Evolutionary conservation across 2,329 filamentous ascomycete genomes (phyloP), one percentile per base, ranked within the genome.

Genomic region (Emergomyces orientalis): DNA sequence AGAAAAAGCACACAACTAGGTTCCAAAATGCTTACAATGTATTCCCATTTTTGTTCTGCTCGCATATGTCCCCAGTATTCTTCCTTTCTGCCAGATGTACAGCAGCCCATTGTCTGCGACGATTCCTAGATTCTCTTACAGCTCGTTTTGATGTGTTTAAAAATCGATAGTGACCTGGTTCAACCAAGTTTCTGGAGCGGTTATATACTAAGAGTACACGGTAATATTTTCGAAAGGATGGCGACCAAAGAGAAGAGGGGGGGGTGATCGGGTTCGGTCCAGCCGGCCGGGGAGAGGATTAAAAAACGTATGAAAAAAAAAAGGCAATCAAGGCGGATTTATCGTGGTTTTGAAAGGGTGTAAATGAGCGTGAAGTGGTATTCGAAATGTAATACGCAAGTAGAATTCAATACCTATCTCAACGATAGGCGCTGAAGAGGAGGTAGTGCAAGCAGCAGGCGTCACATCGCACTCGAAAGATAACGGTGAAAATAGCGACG

Each of bases 11-110:
- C 13, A 49, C 14, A 49, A 17, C n/a, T 2, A 49, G 22, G 14
- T 34, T 7, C 7, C 17, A 19, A 19, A 52, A 6, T 4, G 78
- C 88, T 72, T 78, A 91, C 89, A 73, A 97, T 92, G 74, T 92
- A 96, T 71, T 92, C 90, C 93, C 93, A 97, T 81, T 91, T 89
- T 78, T 94, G 90, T 76, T 97, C 93, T 64, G 89, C 86, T 66
- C 84, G 82, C 66, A 93, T 83, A 66, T 88, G 82, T 67, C 81
- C 82, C 72, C 80, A 74, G 72, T 88, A 88, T 65, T 78, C 75
- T 25, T 66, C 63, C 63, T 80, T 80, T 60, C 82, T 78, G 68
- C 77, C 71, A 65, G 86, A 83, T 66, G 84, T 83, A 69, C 84
- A 80, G 72, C 86, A 89, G 68, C 83, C 81, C 88, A 91, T 91